Percentiles rank a stretch among this genome's conserved stretches.
Evolutionary conservation across 1,284 basidiomycete species (phyloP).

Genomic region (Leccinum ponderosum): DNA sequence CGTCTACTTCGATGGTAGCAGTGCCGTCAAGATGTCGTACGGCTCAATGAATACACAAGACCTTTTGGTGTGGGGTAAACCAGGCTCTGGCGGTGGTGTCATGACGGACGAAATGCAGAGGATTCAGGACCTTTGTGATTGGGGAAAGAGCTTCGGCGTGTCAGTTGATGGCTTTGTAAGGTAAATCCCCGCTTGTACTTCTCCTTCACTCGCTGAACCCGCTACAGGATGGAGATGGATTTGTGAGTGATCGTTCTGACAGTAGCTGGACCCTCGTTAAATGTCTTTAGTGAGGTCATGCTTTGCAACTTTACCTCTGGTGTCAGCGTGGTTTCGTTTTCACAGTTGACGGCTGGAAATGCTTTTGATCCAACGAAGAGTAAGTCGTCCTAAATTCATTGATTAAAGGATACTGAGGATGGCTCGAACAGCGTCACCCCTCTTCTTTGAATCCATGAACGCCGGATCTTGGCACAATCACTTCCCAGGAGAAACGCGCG

Average conservation of each 20-base stretch:
- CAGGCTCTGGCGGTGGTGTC: slow-evolving; percentile 7
- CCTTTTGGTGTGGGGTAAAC: slow-evolving; percentile 39
- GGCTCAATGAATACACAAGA: slow-evolving; percentile 47
- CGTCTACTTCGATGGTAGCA: slow-evolving; percentile 47
- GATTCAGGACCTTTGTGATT: slow-evolving; percentile 37
- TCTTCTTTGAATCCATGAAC: slow-evolving; percentile 17
- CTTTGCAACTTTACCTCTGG: slow-evolving; percentile 48
- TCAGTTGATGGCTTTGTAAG: slow-evolving; percentile 39
- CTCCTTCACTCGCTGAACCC: not conserved
- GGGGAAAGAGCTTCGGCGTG: slow-evolving; percentile 37
- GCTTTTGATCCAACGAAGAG: not conserved
- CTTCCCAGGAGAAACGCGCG: slow-evolving; percentile 38
- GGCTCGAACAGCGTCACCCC: not conserved
- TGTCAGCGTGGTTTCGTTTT: slow-evolving; percentile 39
- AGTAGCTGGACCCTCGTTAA: not conserved
- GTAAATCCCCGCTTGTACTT: slow-evolving; percentile 15
- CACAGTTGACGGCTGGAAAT: slow-evolving; percentile 16
- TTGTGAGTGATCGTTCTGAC: slow-evolving; percentile 38
- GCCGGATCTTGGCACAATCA: slow-evolving; percentile 38
- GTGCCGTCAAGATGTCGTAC: slow-evolving; percentile 36
- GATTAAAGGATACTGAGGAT: not conserved
- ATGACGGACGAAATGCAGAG: slow-evolving; percentile 30
- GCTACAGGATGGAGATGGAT: slow-evolving; percentile 46
- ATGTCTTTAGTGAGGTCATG: slow-evolving; percentile 47
- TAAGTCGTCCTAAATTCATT: not conserved